Percentiles rank a stretch among this genome's conserved stretches.
phyloP scores from a whole-genome alignment of 129 eudicot species.

The Ambrosia trifida region DNA sequence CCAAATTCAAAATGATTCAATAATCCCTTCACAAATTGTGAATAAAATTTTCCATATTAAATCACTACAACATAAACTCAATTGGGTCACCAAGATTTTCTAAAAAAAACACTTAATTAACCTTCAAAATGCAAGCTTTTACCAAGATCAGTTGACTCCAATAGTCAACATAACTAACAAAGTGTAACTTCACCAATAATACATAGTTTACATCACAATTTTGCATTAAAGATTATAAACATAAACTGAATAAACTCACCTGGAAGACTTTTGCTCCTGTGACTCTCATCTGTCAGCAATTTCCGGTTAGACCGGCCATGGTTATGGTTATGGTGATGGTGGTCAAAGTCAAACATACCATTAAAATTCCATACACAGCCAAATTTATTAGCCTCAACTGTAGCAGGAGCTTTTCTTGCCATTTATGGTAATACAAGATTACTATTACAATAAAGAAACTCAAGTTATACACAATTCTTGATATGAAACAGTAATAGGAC shows the following conservation, averaged over 20 bases:
- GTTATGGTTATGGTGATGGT: constrained; percentile 36
- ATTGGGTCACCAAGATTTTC: background rate
- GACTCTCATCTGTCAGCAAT: constrained; percentile 35
- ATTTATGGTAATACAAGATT: constrained; percentile 23
- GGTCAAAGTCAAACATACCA: constrained; percentile 38
- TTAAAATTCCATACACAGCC: constrained; percentile 42
- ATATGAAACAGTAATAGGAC: constrained; percentile 11
- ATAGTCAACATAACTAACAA: constrained; percentile 10
- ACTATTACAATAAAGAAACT: constrained; percentile 27
- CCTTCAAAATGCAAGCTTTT: background rate
- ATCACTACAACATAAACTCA: background rate
- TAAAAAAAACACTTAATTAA: background rate
- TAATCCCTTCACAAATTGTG: background rate
- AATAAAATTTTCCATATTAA: background rate
- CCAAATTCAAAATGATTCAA: background rate
- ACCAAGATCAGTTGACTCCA: background rate
- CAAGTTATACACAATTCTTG: constrained; percentile 4
- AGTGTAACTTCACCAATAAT: background rate
- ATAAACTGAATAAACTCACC: constrained; percentile 22
- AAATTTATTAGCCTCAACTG: constrained; percentile 30
- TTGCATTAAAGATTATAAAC: constrained; percentile 11
- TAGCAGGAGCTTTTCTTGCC: constrained; percentile 34
- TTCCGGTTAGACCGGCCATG: constrained; percentile 26
- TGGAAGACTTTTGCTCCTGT: constrained; percentile 26
- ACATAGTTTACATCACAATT: background rate